Percentiles rank a stretch among this genome's conserved stretches.
These are phyloP conservation scores for Niveomyces coronatus DNA, from an alignment of 2,329 filamentous ascomycete species.

Conservation along the genomic window DNA sequence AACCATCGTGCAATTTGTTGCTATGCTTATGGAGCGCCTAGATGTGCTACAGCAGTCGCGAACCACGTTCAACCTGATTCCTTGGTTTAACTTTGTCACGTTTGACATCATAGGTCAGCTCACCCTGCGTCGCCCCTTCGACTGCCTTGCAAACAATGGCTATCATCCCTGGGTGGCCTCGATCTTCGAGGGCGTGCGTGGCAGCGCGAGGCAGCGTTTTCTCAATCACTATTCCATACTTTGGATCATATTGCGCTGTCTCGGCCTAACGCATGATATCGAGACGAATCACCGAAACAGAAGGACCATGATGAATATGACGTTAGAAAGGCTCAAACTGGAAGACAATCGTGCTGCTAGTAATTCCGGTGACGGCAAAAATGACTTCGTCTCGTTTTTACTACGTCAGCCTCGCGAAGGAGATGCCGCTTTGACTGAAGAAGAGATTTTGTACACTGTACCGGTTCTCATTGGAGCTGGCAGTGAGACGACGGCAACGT, in stretches of 20 bases:
- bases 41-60: constrained; percentile 10
- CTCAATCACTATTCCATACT: constrained; percentile 9
- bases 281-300: constrained; percentile 10
- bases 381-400: constrained; percentile 19
- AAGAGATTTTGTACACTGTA: constrained; percentile 24
- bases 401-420: constrained; percentile 21
- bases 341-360: constrained; percentile 14
- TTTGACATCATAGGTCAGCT: constrained; percentile 33
- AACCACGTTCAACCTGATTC: constrained; percentile 16
- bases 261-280: constrained; percentile 1
- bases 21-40: constrained; percentile 16
- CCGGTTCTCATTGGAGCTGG: constrained; percentile 20
- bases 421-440: constrained; percentile 19
- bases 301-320: constrained; percentile 14
- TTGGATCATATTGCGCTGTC: background rate
- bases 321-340: constrained; percentile 14
- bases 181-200: constrained; percentile 13
- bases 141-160: constrained; percentile 20
- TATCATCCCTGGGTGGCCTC: constrained; percentile 19
- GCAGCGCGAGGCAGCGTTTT: constrained; percentile 10
- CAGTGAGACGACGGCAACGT: constrained; percentile 24
- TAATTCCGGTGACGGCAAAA: no score
- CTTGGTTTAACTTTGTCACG: constrained; percentile 27
- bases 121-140: constrained; percentile 33
- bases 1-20: constrained; percentile 17